These are phyloP conservation scores for Botrytis squamosa DNA, from an alignment of 2,329 filamentous ascomycete species.

Conservation along the genomic window DNA sequence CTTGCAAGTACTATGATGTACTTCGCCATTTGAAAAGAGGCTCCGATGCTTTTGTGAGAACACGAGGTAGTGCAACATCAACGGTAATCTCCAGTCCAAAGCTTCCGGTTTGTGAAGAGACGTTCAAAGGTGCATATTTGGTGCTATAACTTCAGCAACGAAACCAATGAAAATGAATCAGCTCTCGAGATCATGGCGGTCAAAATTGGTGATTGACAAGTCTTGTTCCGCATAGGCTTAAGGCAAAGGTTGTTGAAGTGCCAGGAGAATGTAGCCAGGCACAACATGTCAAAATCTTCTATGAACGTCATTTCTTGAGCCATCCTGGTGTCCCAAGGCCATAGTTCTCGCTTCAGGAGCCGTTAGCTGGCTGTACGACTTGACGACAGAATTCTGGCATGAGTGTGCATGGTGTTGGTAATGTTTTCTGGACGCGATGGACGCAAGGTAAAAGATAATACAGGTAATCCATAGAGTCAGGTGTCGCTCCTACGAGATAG, in stretches of 20 bases:
- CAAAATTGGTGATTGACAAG: neutral
- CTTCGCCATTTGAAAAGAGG: neutral
- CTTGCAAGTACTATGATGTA: neutral
- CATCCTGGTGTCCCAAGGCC: neutral
- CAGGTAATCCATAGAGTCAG: neutral
- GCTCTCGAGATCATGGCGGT: neutral
- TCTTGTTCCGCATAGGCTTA: neutral
- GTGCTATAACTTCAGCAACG: neutral
- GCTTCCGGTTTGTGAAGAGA: neutral
- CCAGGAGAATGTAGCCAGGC: neutral
- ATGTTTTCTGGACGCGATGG: neutral
- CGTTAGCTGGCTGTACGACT: neutral
- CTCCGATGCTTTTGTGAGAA: neutral
- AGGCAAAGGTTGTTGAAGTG: neutral
- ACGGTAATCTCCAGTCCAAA: neutral
- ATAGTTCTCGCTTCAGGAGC: neutral
- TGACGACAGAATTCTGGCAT: neutral
- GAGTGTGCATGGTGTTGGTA: neutral
- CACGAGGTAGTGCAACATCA: neutral
- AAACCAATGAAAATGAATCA: neutral
- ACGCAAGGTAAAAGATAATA: neutral
- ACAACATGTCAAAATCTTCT: neutral
- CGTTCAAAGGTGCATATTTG: neutral
- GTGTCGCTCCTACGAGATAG: neutral
- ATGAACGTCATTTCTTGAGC: neutral